Conservation (phyloP, 2,329 filamentous ascomycete species). For the Penicillium sp. region DNA sequence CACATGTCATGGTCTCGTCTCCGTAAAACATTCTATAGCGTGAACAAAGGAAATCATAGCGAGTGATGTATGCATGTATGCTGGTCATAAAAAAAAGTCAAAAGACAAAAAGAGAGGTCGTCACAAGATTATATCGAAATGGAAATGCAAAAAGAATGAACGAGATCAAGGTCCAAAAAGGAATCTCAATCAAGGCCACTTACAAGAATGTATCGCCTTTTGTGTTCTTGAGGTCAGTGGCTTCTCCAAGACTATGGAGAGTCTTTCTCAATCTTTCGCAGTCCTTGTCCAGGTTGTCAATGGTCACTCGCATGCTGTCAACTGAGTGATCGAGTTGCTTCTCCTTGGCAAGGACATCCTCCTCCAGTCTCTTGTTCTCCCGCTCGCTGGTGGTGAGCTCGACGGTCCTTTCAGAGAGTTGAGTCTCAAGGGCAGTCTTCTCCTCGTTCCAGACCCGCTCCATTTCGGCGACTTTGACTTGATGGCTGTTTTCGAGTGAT, state of each 20-base stretch:
- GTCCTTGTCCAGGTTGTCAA: constrained; percentile 57
- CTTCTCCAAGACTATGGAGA: constrained; percentile 56
- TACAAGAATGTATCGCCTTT: constrained; percentile 57
- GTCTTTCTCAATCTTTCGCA: constrained; percentile 56
- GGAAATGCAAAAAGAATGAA: constrained; percentile 18
- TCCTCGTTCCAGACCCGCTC: constrained; percentile 40
- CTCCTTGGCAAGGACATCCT: constrained; percentile 52
- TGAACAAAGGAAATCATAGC: constrained; percentile 25
- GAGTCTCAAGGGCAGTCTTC: constrained; percentile 36
- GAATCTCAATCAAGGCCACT: constrained; percentile 42
- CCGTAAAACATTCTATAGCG: constrained; percentile 30
- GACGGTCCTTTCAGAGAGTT: constrained; percentile 49
- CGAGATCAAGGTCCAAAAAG: constrained; percentile 22
- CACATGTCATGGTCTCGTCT: constrained; percentile 33
- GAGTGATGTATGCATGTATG: constrained; percentile 17
- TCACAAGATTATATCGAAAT: constrained; percentile 21
- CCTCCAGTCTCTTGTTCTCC: constrained; percentile 49
- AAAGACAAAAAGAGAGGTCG: constrained; percentile 21
- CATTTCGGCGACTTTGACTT: constrained; percentile 32
- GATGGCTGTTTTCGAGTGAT: constrained; percentile 31
- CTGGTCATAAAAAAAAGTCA: constrained; percentile 20
- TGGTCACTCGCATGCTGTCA: constrained; percentile 52
- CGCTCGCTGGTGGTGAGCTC: constrained; percentile 50
- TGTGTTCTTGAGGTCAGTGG: constrained; percentile 55
- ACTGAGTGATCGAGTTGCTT: constrained; percentile 51